A percentile compares a stretch with the other conserved stretches of the same genome.
Conservation (phyloP, 2,329 filamentous ascomycete species). For the Colletotrichum higginsianum region DNA sequence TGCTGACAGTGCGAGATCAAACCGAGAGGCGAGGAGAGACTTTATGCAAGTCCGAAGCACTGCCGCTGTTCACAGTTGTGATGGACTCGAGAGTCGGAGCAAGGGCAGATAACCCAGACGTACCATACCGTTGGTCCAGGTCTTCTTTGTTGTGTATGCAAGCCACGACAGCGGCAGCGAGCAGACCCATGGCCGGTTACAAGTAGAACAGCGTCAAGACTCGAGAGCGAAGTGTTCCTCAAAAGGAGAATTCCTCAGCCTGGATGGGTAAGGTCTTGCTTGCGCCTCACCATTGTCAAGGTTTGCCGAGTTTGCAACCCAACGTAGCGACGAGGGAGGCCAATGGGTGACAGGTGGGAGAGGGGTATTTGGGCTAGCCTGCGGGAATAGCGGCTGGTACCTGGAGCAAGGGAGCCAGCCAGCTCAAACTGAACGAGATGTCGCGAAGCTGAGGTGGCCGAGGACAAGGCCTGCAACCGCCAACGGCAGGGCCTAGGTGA, state of each 20-base stretch:
- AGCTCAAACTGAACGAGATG: constrained; percentile 10
- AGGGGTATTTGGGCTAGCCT: constrained; percentile 24
- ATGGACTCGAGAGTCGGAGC: not conserved
- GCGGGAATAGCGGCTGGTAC: constrained; percentile 36
- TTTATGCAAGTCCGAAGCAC: not conserved
- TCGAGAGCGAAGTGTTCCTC: not conserved
- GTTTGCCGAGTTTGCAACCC: constrained; percentile 22
- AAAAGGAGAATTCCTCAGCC: constrained; percentile 19
- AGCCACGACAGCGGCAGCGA: constrained; percentile 9
- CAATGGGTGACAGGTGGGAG: constrained; percentile 13
- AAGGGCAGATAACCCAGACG: too few relatives aligned
- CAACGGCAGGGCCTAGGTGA: not conserved
- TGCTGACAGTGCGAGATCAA: constrained; percentile 2
- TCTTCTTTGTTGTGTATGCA: constrained; percentile 28
- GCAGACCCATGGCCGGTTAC: not conserved
- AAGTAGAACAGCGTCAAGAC: constrained; percentile 2
- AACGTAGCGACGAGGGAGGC: constrained; percentile 31
- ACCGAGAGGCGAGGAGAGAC: not conserved
- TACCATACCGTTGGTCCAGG: not conserved
- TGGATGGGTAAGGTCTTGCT: constrained; percentile 19
- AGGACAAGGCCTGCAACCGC: constrained; percentile 4
- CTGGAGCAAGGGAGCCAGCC: constrained; percentile 16
- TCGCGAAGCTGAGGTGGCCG: not conserved
- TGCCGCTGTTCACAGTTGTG: constrained; percentile 3
- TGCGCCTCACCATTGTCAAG: constrained; percentile 22